Percentiles rank a stretch among this genome's conserved stretches.
Evolutionary conservation across 2,329 filamentous ascomycete genomes (phyloP).

Genomic region (Thelonectria rubi): DNA sequence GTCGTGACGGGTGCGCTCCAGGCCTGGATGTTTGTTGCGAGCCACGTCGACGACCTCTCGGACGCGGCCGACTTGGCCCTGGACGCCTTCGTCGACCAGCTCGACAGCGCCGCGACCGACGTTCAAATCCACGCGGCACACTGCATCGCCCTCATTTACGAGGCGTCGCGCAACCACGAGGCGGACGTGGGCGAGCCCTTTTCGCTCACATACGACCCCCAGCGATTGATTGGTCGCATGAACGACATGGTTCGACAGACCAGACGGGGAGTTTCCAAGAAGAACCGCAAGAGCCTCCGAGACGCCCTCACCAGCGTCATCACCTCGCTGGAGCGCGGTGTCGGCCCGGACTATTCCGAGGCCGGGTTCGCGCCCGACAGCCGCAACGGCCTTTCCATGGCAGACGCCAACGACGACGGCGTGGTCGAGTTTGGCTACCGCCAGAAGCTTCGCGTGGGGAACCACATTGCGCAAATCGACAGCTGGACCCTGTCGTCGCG

Average conservation of each 20-base stretch:
- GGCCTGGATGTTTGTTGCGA: conserved; percentile 83
- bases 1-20: conserved; percentile 80
- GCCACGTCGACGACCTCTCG: conserved; percentile 78
- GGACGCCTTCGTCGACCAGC: conserved; percentile 85
- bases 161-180: conserved; percentile 67
- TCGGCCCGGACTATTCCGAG: conserved; percentile 64
- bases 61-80: conserved; percentile 75
- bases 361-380: conserved; percentile 52
- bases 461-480: conserved; percentile 56
- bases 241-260: conserved; percentile 57
- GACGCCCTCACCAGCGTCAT: conserved; percentile 61
- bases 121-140: conserved; percentile 82
- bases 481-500: conserved; percentile 61
- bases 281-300: conserved; percentile 58
- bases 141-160: conserved; percentile 84
- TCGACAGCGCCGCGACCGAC: conserved; percentile 75
- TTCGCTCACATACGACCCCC: conserved; percentile 61
- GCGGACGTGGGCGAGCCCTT: conserved; percentile 59
- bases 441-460: conserved; percentile 59
- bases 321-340: conserved; percentile 63
- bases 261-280: conserved; percentile 60
- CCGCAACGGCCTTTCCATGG: conserved; percentile 55
- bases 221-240: conserved; percentile 58
- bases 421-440: conserved; percentile 62
- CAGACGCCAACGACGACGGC: conserved; percentile 53